phyloP scores from a whole-genome alignment of 1,139 yeast genomes.

The Ogataea hybrid region DNA sequence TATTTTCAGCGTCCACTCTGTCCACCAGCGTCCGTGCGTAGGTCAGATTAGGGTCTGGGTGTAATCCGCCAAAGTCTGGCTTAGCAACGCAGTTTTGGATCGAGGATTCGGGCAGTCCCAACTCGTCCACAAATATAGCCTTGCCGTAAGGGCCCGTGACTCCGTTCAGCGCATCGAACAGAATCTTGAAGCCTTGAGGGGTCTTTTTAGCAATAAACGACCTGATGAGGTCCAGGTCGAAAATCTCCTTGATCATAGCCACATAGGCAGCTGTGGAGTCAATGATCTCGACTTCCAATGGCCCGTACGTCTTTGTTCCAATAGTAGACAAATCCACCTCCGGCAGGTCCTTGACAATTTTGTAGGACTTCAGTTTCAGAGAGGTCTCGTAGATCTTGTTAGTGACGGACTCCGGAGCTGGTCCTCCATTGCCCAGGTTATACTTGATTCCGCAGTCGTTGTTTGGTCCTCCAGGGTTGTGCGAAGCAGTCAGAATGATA shows the following conservation, averaged over 20 bases:
- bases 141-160: conserved; percentile 97
- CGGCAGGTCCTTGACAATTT: conserved; percentile 53
- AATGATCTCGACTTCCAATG: conserved; percentile 71
- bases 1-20: conserved; percentile 72
- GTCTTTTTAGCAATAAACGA: conserved; percentile 53
- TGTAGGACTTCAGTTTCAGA: conserved; percentile 56
- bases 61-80: conserved; percentile 95
- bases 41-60: conserved; percentile 97
- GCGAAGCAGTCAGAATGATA: conserved; percentile 93
- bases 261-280: conserved; percentile 82
- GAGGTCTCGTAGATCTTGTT: conserved; percentile 78
- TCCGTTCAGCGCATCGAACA: conserved; percentile 92
- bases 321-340: conserved; percentile 57
- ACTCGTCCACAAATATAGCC: conserved; percentile 78
- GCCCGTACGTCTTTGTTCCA: conserved; percentile 50
- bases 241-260: conserved; percentile 74
- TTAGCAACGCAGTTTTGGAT: conserved; percentile 78
- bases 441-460: conserved; percentile 95
- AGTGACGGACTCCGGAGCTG: conserved; percentile 97
- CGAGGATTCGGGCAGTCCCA: conserved; percentile 67
- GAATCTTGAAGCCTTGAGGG: conserved; percentile 58
- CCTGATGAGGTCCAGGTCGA: conserved; percentile 83
- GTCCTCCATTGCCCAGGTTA: conserved; percentile 94
- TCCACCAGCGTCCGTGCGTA: conserved; percentile 88
- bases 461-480: conserved; percentile 97